A percentile compares a stretch with the other conserved stretches of the same genome.
Conservation (phyloP, 2,329 filamentous ascomycete species). For the Fusarium heterosporum region DNA sequence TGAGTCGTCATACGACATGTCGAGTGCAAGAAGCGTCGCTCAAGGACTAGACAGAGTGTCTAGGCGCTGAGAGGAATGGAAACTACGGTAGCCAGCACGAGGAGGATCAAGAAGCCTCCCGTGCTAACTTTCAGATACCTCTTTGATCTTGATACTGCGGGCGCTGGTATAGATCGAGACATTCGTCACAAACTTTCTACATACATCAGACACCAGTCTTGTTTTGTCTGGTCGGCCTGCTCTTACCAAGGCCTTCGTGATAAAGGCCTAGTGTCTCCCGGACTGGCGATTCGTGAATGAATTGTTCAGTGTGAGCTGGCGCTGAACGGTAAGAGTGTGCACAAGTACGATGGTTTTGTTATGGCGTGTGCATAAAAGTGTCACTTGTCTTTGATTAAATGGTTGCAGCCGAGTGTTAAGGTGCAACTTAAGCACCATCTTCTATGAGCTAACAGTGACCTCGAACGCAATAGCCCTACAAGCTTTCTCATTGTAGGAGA, state of each 20-base stretch:
- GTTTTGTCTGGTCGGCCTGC: neutral
- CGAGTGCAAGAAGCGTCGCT: neutral
- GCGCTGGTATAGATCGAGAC: constrained; percentile 17
- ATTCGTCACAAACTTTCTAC: constrained; percentile 4
- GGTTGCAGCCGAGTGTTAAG: neutral
- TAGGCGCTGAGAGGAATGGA: constrained; percentile 20
- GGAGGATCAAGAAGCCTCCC: constrained; percentile 8
- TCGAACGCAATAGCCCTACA: neutral
- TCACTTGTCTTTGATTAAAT: neutral
- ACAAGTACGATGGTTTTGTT: neutral
- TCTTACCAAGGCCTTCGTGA: neutral
- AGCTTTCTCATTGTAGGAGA: neutral
- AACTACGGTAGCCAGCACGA: constrained; percentile 22
- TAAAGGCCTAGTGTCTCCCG: neutral
- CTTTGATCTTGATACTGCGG: constrained; percentile 21
- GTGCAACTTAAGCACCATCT: neutral
- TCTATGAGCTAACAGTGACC: neutral
- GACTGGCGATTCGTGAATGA: neutral
- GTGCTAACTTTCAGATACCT: constrained; percentile 8
- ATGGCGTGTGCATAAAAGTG: neutral
- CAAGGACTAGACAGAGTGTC: constrained; percentile 2
- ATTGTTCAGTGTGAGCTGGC: neutral
- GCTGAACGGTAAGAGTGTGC: neutral
- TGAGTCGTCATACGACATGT: constrained; percentile 25
- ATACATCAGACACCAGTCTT: neutral